A percentile compares a stretch with the other conserved stretches of the same genome.
phyloP scores from a whole-genome alignment of 495 filamentous ascomycete species.

The Podospora pseudopauciseta region DNA sequence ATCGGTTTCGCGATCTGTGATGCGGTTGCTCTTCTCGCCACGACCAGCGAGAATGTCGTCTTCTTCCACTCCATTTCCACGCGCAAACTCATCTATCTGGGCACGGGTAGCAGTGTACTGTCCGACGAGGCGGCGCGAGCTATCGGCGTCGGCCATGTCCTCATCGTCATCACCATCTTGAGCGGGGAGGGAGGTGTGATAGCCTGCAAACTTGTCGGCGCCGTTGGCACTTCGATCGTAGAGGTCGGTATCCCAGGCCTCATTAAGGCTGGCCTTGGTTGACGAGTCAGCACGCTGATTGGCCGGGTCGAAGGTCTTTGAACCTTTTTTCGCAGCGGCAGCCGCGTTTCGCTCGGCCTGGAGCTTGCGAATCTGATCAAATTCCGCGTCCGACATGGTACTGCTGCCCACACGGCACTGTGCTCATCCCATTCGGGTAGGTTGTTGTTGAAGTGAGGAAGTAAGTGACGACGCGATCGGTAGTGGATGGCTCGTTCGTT shows the following conservation, averaged over 20 bases:
- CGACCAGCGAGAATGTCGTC: slow-evolving; percentile 79
- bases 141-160: slow-evolving; percentile 73
- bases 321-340: slow-evolving; percentile 78
- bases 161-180: slow-evolving; percentile 77
- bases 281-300: slow-evolving; percentile 85
- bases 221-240: slow-evolving; percentile 70
- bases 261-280: slow-evolving; percentile 92
- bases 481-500: slow-evolving; percentile 9
- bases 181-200: slow-evolving; percentile 81
- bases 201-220: slow-evolving; percentile 81
- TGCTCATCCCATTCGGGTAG: slow-evolving; percentile 22
- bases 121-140: slow-evolving; percentile 76
- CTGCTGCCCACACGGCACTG: slow-evolving; percentile 17
- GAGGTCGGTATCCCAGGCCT: slow-evolving; percentile 87
- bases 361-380: slow-evolving; percentile 75
- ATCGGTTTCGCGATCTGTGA: slow-evolving; percentile 89
- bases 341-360: slow-evolving; percentile 91
- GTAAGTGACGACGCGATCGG: not conserved
- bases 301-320: slow-evolving; percentile 78
- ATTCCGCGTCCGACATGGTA: slow-evolving; percentile 65
- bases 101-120: slow-evolving; percentile 92
- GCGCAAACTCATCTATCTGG: slow-evolving; percentile 93
- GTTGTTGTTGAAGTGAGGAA: not conserved
- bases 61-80: slow-evolving; percentile 78
- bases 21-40: slow-evolving; percentile 83